These are phyloP conservation scores for Neonectria magnoliae DNA, from an alignment of 2,329 filamentous ascomycete species.

Conservation along the genomic window DNA sequence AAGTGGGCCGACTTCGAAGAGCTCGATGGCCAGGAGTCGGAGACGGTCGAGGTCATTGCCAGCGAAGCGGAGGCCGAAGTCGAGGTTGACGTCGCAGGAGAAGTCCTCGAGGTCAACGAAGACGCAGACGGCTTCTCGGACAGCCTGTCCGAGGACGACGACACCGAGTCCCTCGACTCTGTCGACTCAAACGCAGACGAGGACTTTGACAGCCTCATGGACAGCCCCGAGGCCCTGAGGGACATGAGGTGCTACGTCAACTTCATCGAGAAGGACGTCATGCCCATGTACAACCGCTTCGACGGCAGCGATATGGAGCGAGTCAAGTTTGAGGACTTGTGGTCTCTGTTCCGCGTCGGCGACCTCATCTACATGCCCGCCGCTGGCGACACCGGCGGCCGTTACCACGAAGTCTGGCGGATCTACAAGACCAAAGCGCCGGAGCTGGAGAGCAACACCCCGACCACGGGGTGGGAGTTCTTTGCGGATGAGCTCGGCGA, in stretches of 20 bases:
- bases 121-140: conserved; percentile 19
- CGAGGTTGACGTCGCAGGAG: conserved; percentile 44
- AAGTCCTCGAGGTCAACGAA: conserved; percentile 24
- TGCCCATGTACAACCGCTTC: conserved; percentile 48
- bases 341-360: conserved; percentile 53
- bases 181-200: conserved; percentile 51
- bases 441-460: conserved; percentile 43
- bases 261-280: conserved; percentile 55
- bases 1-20: conserved; percentile 54
- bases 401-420: conserved; percentile 53
- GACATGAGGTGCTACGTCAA: conserved; percentile 57
- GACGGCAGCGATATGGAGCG: conserved; percentile 42
- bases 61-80: conserved; percentile 40
- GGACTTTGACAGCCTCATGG: conserved; percentile 50
- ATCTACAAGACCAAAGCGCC: conserved; percentile 48
- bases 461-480: conserved; percentile 48
- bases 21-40: conserved; percentile 34
- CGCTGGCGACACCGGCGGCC: conserved; percentile 46
- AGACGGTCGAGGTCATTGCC: conserved; percentile 32
- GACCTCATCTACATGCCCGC: conserved; percentile 54
- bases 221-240: conserved; percentile 50
- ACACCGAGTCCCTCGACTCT: conserved; percentile 47
- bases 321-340: conserved; percentile 55
- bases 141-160: conserved; percentile 34
- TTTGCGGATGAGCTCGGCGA: conserved; percentile 47